Percentiles rank a stretch among this genome's conserved stretches.
These are phyloP conservation scores for Lipomyces oligophaga DNA, from an alignment of 805 yeast genomes.

Conservation along the genomic window DNA sequence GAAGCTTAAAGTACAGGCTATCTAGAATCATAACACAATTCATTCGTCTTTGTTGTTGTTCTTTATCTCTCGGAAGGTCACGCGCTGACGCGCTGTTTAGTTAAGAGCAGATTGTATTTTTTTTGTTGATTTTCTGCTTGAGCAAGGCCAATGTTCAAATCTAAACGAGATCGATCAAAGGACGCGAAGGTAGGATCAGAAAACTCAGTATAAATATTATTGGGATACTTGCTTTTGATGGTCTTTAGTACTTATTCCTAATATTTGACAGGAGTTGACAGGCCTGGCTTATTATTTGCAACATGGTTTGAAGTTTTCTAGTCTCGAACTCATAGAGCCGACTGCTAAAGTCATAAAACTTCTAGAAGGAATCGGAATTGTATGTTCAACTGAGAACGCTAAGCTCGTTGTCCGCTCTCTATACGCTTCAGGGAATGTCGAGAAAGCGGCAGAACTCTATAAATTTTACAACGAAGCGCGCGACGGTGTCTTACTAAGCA, in stretches of 20 bases:
- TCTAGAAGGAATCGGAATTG: constrained; percentile 8
- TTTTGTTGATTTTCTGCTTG: too few species aligned
- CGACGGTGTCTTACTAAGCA: constrained; percentile 23
- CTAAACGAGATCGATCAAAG: constrained; percentile 8
- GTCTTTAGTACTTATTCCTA: too few species aligned
- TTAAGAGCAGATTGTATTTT: too few species aligned
- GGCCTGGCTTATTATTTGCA: constrained; percentile 15
- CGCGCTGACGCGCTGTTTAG: too few species aligned
- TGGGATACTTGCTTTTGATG: too few species aligned
- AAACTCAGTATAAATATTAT: too few species aligned
- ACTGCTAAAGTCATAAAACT: constrained; percentile 4
- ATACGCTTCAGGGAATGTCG: constrained; percentile 19
- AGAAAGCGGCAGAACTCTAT: constrained; percentile 20
- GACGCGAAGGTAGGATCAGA: constrained; percentile 3
- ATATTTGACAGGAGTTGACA: too few species aligned
- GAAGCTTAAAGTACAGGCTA: too few species aligned
- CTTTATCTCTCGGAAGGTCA: too few species aligned
- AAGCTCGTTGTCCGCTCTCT: constrained; percentile 18
- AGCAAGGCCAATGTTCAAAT: constrained; percentile 2
- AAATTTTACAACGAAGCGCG: constrained; percentile 24
- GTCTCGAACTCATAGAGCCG: constrained; percentile 4
- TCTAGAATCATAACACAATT: too few species aligned
- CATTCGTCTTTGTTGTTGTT: too few species aligned
- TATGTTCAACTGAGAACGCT: constrained; percentile 11
- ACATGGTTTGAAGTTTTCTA: constrained; percentile 3